Percentiles rank a stretch among this genome's conserved stretches.
Evolutionary conservation across 2,329 filamentous ascomycete species (phyloP).

Genomic region (Colletotrichum sp.): DNA sequence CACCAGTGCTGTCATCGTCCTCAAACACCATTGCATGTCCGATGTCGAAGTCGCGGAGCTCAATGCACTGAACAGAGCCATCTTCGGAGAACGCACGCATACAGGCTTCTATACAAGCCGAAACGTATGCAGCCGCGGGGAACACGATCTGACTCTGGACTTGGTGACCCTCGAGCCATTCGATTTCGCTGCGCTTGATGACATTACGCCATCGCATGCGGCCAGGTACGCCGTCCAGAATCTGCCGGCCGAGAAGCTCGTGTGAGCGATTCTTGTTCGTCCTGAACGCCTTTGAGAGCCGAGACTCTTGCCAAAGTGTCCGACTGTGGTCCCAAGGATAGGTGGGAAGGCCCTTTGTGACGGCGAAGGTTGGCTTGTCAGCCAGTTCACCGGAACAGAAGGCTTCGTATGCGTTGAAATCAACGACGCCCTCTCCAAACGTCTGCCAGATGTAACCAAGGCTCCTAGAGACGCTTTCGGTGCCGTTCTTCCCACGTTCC

Average conservation of each 20-base stretch:
- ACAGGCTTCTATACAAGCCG: background rate
- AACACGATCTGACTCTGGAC: constrained; percentile 43
- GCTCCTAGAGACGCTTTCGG: background rate
- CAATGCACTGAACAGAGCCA: background rate
- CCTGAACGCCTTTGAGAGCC: constrained; percentile 28
- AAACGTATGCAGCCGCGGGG: constrained; percentile 46
- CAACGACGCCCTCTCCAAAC: background rate
- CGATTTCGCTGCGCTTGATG: constrained; percentile 14
- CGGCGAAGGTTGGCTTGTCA: background rate
- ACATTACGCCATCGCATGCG: constrained; percentile 21
- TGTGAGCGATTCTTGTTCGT: constrained; percentile 32
- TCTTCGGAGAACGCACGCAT: background rate
- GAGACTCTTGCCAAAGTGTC: constrained; percentile 35
- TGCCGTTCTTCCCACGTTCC: background rate
- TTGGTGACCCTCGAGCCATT: constrained; percentile 42
- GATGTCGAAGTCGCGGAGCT: constrained; percentile 33
- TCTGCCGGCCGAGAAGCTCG: constrained; percentile 30
- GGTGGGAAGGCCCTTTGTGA: constrained; percentile 31
- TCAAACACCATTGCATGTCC: background rate
- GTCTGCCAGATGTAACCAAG: background rate
- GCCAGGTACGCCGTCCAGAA: background rate
- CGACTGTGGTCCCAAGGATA: constrained; percentile 41
- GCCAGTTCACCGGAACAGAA: constrained; percentile 8
- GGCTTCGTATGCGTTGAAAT: background rate
- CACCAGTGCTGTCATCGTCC: background rate